Base-by-base conservation (phyloP, 306 rosid genomes). In the Fragaria nilgerrensis region DNA sequence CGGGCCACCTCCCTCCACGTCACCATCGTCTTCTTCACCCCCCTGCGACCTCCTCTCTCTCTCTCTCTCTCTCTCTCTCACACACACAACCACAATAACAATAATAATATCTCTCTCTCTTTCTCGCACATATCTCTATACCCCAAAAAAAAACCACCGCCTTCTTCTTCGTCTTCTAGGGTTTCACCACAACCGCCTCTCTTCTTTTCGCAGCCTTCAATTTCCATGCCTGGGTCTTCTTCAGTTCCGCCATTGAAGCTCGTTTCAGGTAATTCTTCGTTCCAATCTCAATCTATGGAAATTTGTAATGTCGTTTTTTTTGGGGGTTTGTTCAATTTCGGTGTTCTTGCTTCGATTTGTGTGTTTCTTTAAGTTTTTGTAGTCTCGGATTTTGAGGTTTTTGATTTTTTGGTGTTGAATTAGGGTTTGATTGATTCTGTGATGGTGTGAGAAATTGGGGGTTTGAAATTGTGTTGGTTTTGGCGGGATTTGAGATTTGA, bases 1-100 rank as follows among this genome's bases (percentile, higher is more conserved):
- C 91, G 91, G 87, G 81, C 77, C 80, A 3, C 77, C 72, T 82
- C 67, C 58, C 55, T 66, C 92, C 97, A 89, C 94, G 88, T 89
- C 97, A 87, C 82, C 82, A 64, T 80, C 88, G 88, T 87, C 88
- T 82, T 84, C 90, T 79, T 77, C 90, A 79, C 79, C 39, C 50
- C 75, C 74, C 88, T 65, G 85, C 81, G 83, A 77, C 83, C 75
- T 81, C 78, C 84, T 79, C 68, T 27, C 73, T 77, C 87, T 78
- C 85, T 68, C 61, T 8, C 84, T 79, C 68, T 27, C 73, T 77
- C 87, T 78, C 85, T 68, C 61, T 8, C 58, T 19, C 76, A 16
- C 69, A 61, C 75, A 79, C 64, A 34, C 59, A 36, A 39, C 56
- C 20, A 53, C 27, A n/a, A 65, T 58, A 53, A 64, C 16, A 27